These are phyloP conservation scores for Prunus yedoensis DNA, from an alignment of 331 rosid genomes.

Conservation along the genomic window DNA sequence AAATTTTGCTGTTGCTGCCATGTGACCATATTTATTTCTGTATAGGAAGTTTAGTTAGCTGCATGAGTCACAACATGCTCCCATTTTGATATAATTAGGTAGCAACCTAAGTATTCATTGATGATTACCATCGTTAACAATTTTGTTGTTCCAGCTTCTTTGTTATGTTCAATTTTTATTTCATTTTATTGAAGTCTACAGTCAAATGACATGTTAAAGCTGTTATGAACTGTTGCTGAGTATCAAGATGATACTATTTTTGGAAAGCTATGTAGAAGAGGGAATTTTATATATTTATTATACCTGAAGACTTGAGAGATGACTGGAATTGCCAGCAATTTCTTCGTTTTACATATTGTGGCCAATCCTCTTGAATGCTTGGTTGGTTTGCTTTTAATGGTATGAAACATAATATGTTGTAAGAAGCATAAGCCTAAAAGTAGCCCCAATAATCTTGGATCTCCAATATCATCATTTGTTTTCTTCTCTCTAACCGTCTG, in stretches of 20 bases:
- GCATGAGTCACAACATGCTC: conserved; percentile 23
- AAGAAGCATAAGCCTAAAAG: too few relatives aligned
- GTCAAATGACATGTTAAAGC: not conserved
- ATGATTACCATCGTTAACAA: conserved; percentile 21
- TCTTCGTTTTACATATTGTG: too few relatives aligned
- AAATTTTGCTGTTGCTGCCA: conserved; percentile 54
- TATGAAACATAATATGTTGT: too few relatives aligned
- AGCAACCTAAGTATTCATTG: conserved; percentile 19
- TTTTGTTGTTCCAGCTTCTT: conserved; percentile 18
- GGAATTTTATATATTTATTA: not conserved
- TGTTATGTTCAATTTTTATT: not conserved
- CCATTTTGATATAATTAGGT: conserved; percentile 23
- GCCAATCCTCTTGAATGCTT: not conserved
- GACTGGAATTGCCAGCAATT: not conserved
- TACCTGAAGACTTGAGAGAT: not conserved
- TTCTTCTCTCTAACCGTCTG: too few relatives aligned
- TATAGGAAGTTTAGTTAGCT: conserved; percentile 29
- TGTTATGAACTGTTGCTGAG: not conserved
- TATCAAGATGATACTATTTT: conserved; percentile 3
- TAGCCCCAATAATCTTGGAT: too few relatives aligned
- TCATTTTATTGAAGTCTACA: not conserved
- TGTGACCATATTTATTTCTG: conserved; percentile 6
- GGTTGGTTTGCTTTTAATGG: not conserved
- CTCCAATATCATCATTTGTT: too few relatives aligned
- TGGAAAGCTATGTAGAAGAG: not conserved